Evolutionary conservation across 192 early-diverging fungal genomes (phyloP).

Genomic region (Lunasporangiospora selenospora): DNA sequence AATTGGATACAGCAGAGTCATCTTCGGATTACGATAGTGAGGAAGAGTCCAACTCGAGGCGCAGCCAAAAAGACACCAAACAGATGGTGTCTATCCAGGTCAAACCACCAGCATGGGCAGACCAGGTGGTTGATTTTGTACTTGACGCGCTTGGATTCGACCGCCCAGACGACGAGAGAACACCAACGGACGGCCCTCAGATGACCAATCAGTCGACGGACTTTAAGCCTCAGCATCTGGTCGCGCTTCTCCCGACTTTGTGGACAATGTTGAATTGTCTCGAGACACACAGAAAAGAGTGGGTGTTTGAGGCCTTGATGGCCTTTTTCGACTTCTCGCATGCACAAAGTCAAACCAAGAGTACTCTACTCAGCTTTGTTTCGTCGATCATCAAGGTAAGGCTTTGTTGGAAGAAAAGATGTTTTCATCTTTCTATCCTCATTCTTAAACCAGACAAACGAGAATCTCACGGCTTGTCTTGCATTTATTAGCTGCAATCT

Average conservation of each 20-base stretch:
- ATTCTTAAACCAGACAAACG: conserved; percentile 46
- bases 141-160: conserved; percentile 56
- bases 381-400: conserved; percentile 33
- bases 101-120: conserved; percentile 51
- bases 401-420: background rate
- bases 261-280: conserved; percentile 60
- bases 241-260: conserved; percentile 54
- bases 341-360: conserved; percentile 30
- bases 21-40: conserved; percentile 31
- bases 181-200: background rate
- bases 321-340: conserved; percentile 14
- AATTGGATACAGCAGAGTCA: background rate
- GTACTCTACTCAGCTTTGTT: conserved; percentile 31
- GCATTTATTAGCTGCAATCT: conserved; percentile 34
- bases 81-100: conserved; percentile 22
- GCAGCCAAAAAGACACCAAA: conserved; percentile 1
- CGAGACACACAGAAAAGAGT: conserved; percentile 25
- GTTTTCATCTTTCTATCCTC: background rate
- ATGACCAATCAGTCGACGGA: conserved; percentile 49
- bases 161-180: conserved; percentile 5
- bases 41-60: background rate
- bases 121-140: conserved; percentile 64
- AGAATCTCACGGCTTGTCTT: background rate
- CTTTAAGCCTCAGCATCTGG: conserved; percentile 54
- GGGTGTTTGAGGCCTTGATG: conserved; percentile 46